Base-by-base conservation (phyloP, 2,329 filamentous ascomycete genomes). In the Aureobasidium sp. region DNA sequence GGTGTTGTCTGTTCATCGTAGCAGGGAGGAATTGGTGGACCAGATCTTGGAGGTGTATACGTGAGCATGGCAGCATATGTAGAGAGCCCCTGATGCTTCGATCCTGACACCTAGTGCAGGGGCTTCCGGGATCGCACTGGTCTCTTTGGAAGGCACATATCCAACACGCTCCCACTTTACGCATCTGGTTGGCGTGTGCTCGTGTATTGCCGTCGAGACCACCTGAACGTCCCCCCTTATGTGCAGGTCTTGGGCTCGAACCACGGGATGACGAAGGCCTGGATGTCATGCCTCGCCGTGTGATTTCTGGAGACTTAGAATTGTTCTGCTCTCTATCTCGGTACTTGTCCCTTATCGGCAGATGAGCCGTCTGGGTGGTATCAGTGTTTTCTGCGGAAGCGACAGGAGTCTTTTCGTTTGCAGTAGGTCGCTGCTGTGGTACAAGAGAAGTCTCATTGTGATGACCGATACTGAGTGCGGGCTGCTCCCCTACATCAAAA, bases 121-220 rank as follows among this genome's bases (percentile, higher is more conserved):
- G 63, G 12, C 68, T 67, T 27, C 69, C 68, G 39, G 70, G 67
- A 40, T 66, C 62, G 50, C 68, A 68, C 63, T 67, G 48, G 19
- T 60, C 78, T 67, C 78, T 71, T 64, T 80, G 78, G 53, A 80
- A 69, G 5, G 74, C 74, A 63, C 78, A 80, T 31, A 76, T 73
- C 78, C 78, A 80, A 62, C 78, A 80, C 11, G 77, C 76, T 24
- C 74, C 74, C 8, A 74, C 72, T 59, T 77, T 76, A 15, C 78
- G 75, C 77, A 79, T 78, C 44, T 73, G 71, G 53, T 75, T 73
- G 45, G 74, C 77, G 57, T 75, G 73, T 63, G 74, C 73, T 69
- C 73, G 68, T 63, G 72, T 69, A 37, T 73, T 73, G 47, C 72
- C 75, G 48, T 71, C 70, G 52, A 76, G 71, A 2, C 68, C 69